A percentile compares a stretch with the other conserved stretches of the same genome.
phyloP scores from a whole-genome alignment of 352 stramenopile genomes.

The Phytopythium kandeliae region DNA sequence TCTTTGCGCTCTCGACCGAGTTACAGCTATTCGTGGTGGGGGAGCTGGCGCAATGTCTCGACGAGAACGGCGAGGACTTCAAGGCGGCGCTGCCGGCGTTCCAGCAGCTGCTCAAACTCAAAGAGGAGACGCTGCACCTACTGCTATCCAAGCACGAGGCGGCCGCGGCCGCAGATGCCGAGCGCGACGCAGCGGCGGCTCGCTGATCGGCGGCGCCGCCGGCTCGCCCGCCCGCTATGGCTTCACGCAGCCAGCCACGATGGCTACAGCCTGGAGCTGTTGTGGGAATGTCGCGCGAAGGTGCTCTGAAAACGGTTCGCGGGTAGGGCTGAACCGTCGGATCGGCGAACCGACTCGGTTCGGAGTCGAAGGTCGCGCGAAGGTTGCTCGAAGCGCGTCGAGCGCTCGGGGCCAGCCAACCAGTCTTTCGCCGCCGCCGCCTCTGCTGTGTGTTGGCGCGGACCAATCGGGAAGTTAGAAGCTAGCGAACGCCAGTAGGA shows the following conservation, averaged over 20 bases:
- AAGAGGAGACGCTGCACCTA: conserved; percentile 57
- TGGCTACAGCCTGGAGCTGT: conserved; percentile 1
- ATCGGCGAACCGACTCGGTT: background rate
- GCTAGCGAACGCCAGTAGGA: conserved; percentile 52
- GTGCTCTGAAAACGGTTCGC: background rate
- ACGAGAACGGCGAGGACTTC: conserved; percentile 17
- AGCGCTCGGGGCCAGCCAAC: conserved; percentile 39
- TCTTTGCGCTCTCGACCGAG: conserved; percentile 37
- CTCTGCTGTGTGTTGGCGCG: conserved; percentile 17
- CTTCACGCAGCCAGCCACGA: background rate
- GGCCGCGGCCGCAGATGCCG: conserved; percentile 23
- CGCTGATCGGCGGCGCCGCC: too few relatives aligned
- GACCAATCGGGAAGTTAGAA: conserved; percentile 69
- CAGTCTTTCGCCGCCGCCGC: conserved; percentile 24
- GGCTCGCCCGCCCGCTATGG: too few relatives aligned
- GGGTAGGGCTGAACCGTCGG: background rate
- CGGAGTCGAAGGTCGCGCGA: conserved; percentile 2
- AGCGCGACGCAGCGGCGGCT: conserved; percentile 4
- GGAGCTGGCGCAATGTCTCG: conserved; percentile 23
- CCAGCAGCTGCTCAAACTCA: conserved; percentile 38
- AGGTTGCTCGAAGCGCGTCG: conserved; percentile 18
- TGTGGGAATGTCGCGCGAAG: background rate
- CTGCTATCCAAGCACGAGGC: conserved; percentile 47
- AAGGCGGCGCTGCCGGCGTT: conserved; percentile 35
- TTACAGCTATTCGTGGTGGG: conserved; percentile 39